Percentiles rank a stretch among this genome's conserved stretches.
These are phyloP conservation scores for Linnemannia exigua DNA, from an alignment of 192 early-diverging fungal species.

Conservation along the genomic window DNA sequence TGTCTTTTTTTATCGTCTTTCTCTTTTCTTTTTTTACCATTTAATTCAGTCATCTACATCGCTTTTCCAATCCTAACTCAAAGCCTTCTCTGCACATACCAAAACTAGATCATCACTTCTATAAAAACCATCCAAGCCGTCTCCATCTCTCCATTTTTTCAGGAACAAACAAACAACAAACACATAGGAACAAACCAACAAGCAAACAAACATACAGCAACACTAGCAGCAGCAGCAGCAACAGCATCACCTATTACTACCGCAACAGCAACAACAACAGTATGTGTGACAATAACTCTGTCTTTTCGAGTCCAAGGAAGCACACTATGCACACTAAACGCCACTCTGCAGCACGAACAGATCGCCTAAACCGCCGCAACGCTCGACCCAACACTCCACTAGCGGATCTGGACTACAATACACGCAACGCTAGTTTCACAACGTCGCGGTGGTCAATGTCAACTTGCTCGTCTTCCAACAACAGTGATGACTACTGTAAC, in stretches of 20 bases:
- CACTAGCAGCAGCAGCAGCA: background rate
- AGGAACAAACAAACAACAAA: background rate
- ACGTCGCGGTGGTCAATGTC: background rate
- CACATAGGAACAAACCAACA: background rate
- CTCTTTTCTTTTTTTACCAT: constrained; percentile 1
- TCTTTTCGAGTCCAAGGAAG: constrained; percentile 8
- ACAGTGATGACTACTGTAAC: background rate
- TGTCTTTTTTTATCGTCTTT: background rate
- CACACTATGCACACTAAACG: constrained; percentile 24
- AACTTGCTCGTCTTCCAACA: background rate
- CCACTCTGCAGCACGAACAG: constrained; percentile 9
- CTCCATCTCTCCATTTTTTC: background rate
- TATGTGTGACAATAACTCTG: constrained; percentile 15
- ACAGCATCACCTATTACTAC: constrained; percentile 9
- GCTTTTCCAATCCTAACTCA: background rate
- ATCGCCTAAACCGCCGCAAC: constrained; percentile 27
- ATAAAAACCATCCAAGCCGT: background rate
- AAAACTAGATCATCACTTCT: background rate
- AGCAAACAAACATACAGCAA: background rate
- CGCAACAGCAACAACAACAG: constrained; percentile 21
- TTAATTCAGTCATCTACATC: background rate
- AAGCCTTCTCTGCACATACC: background rate
- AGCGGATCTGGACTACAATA: background rate
- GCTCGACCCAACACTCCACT: background rate
- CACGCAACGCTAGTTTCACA: background rate